phyloP scores from a whole-genome alignment of 768 basidiomycete genomes.

The Boletus pseudopeckii region DNA sequence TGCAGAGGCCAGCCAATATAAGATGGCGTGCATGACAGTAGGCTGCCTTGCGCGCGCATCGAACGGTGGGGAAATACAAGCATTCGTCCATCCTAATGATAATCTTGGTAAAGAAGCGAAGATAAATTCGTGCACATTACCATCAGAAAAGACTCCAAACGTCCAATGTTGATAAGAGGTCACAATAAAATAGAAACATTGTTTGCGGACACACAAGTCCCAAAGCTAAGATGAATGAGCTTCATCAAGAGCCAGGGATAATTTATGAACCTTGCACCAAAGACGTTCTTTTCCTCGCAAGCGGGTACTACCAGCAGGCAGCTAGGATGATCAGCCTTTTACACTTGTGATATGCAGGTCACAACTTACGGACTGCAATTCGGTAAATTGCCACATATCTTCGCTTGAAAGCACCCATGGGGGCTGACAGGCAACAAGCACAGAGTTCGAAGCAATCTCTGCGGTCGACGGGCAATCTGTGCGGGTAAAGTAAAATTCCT shows the following conservation, averaged over 20 bases:
- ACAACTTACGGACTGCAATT: conserved; percentile 32
- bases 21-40: conserved; percentile 48
- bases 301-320: conserved; percentile 36
- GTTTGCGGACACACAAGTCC: conserved; percentile 50
- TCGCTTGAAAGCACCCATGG: conserved; percentile 55
- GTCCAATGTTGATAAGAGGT: conserved; percentile 61
- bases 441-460: conserved; percentile 31
- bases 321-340: conserved; percentile 14
- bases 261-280: conserved; percentile 53
- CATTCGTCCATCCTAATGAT: conserved; percentile 49
- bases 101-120: neutral
- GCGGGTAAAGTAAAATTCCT: conserved; percentile 44
- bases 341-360: neutral
- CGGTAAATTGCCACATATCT: conserved; percentile 52
- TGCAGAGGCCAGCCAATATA: conserved; percentile 59
- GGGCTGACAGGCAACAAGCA: conserved; percentile 57
- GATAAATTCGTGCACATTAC: conserved; percentile 28
- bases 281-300: conserved; percentile 49
- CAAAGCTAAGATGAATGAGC: conserved; percentile 34
- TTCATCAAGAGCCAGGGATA: neutral
- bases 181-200: conserved; percentile 54
- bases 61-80: conserved; percentile 48
- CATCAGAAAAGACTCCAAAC: conserved; percentile 58
- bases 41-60: conserved; percentile 40
- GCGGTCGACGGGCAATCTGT: conserved; percentile 18